Percentiles rank a stretch among this genome's conserved stretches.
Conservation (phyloP, 2,329 filamentous ascomycete species). For the Dactylellina cionopaga region DNA sequence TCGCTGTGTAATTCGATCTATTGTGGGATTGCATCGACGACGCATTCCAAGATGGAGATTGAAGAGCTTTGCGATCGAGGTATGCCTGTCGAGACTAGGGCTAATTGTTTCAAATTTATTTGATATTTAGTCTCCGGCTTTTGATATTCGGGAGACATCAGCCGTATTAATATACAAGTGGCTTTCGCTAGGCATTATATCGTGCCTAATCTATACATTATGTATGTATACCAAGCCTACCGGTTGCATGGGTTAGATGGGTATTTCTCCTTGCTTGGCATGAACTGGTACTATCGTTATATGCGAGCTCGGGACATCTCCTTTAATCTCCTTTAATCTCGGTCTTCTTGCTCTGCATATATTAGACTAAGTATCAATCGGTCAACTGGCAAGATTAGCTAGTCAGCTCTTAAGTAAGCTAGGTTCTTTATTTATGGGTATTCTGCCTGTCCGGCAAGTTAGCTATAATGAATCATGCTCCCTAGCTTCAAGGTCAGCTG, state of each 20-base stretch:
- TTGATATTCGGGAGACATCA: slow-evolving; percentile 40
- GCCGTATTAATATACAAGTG: slow-evolving; percentile 37
- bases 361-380: not conserved
- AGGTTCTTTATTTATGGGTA: slow-evolving; percentile 5
- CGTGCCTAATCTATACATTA: slow-evolving; percentile 27
- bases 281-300: too few relatives aligned
- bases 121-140: too few relatives aligned
- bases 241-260: not conserved
- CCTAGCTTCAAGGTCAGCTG: slow-evolving; percentile 43
- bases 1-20: not conserved
- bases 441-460: slow-evolving; percentile 26
- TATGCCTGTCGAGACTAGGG: not conserved
- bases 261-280: slow-evolving; percentile 21
- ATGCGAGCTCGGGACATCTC: not conserved
- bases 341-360: not conserved
- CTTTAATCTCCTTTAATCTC: not conserved
- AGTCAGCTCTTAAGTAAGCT: not conserved
- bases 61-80: not conserved
- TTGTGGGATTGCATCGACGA: not conserved
- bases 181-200: slow-evolving; percentile 32
- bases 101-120: slow-evolving; percentile 28
- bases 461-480: not conserved
- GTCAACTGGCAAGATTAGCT: not conserved
- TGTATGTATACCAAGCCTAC: slow-evolving; percentile 1
- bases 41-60: not conserved